Evolutionary conservation across 2,329 filamentous ascomycete genomes (phyloP), one percentile per base, ranked within the genome.

Genomic region (Tothia fuscella): DNA sequence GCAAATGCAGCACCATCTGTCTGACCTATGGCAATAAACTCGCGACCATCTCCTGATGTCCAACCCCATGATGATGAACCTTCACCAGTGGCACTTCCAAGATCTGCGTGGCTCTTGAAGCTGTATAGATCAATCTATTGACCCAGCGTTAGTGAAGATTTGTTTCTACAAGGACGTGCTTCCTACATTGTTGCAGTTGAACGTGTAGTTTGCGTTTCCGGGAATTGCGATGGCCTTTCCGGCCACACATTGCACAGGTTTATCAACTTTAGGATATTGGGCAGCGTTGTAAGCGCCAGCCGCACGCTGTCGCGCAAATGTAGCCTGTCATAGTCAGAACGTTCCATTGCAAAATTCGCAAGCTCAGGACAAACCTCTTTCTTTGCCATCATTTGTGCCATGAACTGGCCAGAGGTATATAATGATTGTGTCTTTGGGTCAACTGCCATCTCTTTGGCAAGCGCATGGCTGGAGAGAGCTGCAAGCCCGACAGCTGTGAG

Each of bases 11-110:
- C 63, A 10, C 71, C 71, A 47, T 75, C 71, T 25, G 62, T 62
- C 49, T 74, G 71, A 1, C 67, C 70, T 47, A 72, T 66, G 47
- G 68, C 68, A 34, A 68, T 62, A 42, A 74, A 73, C 46, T 75
- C 71, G 14, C 71, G 68, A 19, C 69, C 70, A 32, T 65, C 61
- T 1, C 58, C 55, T n/a, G 68, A 65, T 0, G 67, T 70, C 70
- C 71, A 72, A 6, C 71, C 71, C 70, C 70, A 74, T 0, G 67
- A 71, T 2, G 60, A 64, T 12, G 61, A 64, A 5, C 64, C 64
- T 37, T 63, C 58, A 28, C 61, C 63, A 17, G 48, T 53, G 16
- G 50, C 55, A 47, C 67, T 70, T 5, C 72, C 73, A 2, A 77
- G 63, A 21, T 66, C 64, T 3, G 65, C 62, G 49, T 77, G 73